Evolutionary conservation across 306 rosid genomes (phyloP).

Genomic region (Vigna radiata): DNA sequence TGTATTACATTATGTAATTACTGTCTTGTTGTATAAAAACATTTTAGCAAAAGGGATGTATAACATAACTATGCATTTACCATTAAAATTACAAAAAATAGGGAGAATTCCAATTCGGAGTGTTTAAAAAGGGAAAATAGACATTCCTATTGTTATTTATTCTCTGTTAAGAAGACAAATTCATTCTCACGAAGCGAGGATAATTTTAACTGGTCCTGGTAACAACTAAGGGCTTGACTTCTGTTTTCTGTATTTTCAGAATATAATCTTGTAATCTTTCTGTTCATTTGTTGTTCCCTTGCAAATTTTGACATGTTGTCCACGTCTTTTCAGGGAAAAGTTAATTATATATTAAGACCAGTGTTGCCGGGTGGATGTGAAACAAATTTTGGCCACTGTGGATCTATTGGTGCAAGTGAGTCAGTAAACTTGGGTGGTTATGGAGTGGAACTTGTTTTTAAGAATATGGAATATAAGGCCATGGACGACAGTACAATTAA

Average conservation of each 20-base stretch:
- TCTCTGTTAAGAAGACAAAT: not conserved
- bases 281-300: not conserved
- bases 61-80: not conserved
- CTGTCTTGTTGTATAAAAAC: not conserved
- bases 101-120: not conserved
- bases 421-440: constrained; percentile 94
- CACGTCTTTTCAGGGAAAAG: constrained; percentile 69
- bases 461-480: constrained; percentile 99
- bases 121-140: constrained; percentile 1
- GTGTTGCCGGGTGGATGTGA: constrained; percentile 86
- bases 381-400: constrained; percentile 67
- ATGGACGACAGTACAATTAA: constrained; percentile 85
- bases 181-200: not conserved
- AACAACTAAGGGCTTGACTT: not conserved
- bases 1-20: not conserved
- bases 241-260: not conserved
- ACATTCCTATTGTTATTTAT: not conserved
- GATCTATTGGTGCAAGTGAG: constrained; percentile 81
- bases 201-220: not conserved
- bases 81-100: not conserved
- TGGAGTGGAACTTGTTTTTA: constrained; percentile 95
- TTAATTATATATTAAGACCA: constrained; percentile 80
- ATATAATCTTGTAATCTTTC: not conserved
- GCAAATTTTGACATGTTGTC: constrained; percentile 41
- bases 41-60: not conserved